Evolutionary conservation across 345 rosid species (phyloP).

Genomic region (Adansonia digitata): DNA sequence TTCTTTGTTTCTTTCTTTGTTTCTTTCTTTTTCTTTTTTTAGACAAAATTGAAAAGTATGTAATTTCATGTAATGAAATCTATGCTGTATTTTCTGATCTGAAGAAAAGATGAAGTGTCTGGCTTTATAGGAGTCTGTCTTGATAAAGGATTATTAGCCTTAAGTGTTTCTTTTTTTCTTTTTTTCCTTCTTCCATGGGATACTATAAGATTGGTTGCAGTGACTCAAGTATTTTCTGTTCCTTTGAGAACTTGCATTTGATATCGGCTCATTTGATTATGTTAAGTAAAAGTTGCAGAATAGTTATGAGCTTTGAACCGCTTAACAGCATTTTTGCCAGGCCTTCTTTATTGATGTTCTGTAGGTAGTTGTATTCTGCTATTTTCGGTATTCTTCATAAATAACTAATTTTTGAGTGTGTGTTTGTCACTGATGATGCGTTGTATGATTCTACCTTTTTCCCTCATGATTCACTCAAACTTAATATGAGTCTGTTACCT

Average conservation of each 20-base stretch:
- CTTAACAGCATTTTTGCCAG: background rate
- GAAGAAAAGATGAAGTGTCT: background rate
- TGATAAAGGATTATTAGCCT: background rate
- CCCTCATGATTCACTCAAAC: background rate
- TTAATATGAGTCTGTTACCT: background rate
- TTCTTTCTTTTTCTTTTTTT: background rate
- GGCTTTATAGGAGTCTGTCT: background rate
- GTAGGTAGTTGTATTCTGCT: background rate
- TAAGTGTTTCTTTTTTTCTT: background rate
- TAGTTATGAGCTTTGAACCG: background rate
- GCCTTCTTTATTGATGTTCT: conserved; percentile 1
- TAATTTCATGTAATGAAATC: background rate
- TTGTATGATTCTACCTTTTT: background rate
- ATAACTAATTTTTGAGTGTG: background rate
- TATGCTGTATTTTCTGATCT: background rate
- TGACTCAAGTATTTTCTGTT: background rate
- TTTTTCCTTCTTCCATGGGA: background rate
- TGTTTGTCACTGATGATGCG: background rate
- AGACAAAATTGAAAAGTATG: background rate
- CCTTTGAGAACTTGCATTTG: background rate
- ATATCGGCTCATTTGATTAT: background rate
- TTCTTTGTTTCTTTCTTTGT: background rate
- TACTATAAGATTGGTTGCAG: background rate
- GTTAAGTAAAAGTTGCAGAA: background rate
- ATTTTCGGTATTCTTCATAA: background rate